phyloP scores from a whole-genome alignment of 169 alveolate genomes.

The Babesia gibsoni region DNA sequence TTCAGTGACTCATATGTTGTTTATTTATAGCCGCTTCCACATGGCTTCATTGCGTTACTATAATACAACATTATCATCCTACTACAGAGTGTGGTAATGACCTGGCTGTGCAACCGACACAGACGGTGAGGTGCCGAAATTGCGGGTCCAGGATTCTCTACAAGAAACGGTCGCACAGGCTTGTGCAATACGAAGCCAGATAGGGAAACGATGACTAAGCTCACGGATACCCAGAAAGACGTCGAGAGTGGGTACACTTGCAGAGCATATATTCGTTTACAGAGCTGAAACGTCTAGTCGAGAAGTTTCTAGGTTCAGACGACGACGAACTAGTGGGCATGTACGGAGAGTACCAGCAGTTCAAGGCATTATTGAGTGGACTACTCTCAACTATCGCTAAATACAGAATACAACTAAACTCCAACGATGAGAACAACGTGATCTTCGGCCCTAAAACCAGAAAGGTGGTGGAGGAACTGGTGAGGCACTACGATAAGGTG shows the following conservation, averaged over 20 bases:
- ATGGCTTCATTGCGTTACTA: no score
- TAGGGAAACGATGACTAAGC: conserved; percentile 50
- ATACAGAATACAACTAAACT: conserved; percentile 39
- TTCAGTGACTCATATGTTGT: no score
- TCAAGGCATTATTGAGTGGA: conserved; percentile 27
- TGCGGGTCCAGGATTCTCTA: conserved; percentile 82
- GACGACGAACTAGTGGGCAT: conserved; percentile 9
- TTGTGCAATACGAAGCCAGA: conserved; percentile 67
- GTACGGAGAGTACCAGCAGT: conserved; percentile 16
- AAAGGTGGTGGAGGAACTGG: conserved; percentile 25
- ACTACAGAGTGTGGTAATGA: conserved; percentile 82
- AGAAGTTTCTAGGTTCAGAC: conserved; percentile 24
- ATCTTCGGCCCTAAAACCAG: conserved; percentile 57
- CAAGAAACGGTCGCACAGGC: conserved; percentile 78
- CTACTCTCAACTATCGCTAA: conserved; percentile 25
- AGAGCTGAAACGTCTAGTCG: conserved; percentile 32
- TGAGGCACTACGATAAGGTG: conserved; percentile 52
- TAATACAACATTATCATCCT: not conserved
- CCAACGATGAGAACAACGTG: conserved; percentile 21
- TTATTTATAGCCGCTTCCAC: no score
- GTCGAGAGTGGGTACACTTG: conserved; percentile 20
- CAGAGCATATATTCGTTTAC: not conserved
- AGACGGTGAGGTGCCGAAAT: conserved; percentile 80
- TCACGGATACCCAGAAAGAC: conserved; percentile 24
- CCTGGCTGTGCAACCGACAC: conserved; percentile 79